Evolutionary conservation across 78 protist genomes (phyloP).

Genomic region (Mantamonas sphyraenae): DNA sequence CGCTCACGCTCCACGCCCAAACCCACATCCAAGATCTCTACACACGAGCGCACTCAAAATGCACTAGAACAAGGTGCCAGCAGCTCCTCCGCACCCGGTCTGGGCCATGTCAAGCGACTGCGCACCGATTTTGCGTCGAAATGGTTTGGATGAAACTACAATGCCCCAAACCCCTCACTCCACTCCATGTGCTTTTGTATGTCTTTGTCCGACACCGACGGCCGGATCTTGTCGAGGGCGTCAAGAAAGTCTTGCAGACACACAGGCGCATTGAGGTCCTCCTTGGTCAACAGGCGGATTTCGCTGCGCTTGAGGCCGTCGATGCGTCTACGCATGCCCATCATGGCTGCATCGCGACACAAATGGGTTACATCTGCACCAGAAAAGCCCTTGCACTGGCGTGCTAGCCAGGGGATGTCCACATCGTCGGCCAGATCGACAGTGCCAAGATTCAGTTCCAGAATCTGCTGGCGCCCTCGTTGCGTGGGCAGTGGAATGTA

Average conservation of each 20-base stretch:
- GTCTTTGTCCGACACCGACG: not conserved
- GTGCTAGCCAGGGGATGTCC: slow-evolving; percentile 5
- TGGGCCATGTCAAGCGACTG: too few species aligned
- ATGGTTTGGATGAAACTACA: too few species aligned
- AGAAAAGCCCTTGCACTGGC: not conserved
- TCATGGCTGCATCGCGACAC: slow-evolving; percentile 68
- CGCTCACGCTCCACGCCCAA: too few species aligned
- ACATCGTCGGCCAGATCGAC: not conserved
- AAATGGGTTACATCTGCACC: slow-evolving; percentile 37
- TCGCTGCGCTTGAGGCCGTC: slow-evolving; percentile 27
- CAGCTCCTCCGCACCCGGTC: too few species aligned
- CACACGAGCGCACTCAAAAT: too few species aligned
- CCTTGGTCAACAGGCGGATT: slow-evolving; percentile 11
- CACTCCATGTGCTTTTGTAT: not conserved
- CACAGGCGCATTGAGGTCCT: not conserved
- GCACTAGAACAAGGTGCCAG: too few species aligned
- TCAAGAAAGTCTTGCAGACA: not conserved
- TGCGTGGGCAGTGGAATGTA: slow-evolving; percentile 16
- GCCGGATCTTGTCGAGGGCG: not conserved
- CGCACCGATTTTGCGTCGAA: too few species aligned
- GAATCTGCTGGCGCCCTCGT: not conserved
- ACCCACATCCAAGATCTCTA: too few species aligned
- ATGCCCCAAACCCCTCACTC: too few species aligned
- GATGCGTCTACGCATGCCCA: slow-evolving; percentile 34
- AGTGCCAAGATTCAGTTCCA: not conserved